A percentile compares a stretch with the other conserved stretches of the same genome.
phyloP scores from a whole-genome alignment of 257 asterid genomes.

The Solanum sejunctum region DNA sequence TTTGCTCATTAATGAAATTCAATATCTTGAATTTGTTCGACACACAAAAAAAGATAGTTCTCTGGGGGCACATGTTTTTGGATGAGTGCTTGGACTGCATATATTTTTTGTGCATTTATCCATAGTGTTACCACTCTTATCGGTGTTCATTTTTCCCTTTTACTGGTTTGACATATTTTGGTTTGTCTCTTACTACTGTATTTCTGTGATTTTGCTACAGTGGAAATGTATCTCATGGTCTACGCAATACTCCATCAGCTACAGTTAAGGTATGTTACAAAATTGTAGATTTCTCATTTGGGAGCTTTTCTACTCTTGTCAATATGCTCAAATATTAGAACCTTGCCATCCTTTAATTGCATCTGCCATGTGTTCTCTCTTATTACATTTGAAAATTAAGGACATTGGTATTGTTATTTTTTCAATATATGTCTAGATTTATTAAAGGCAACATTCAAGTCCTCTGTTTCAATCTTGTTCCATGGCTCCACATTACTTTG shows the following conservation, averaged over 20 bases:
- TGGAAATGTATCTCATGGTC: conserved; percentile 82
- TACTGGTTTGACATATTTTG: neutral
- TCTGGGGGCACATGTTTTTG: neutral
- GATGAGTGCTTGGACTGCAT: neutral
- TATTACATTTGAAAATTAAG: neutral
- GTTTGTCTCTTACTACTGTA: neutral
- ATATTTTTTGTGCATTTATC: neutral
- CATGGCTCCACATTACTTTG: neutral
- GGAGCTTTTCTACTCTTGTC: neutral
- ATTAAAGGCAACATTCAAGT: neutral
- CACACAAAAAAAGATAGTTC: neutral
- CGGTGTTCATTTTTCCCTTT: neutral
- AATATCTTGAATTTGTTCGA: neutral
- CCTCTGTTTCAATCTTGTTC: neutral
- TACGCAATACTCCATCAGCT: conserved; percentile 72
- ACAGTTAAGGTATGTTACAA: conserved; percentile 48
- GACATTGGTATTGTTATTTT: neutral
- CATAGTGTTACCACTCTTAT: neutral
- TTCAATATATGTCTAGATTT: neutral
- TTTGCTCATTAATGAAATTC: neutral
- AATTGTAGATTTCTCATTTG: neutral
- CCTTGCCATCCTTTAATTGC: neutral
- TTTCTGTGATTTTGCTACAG: conserved; percentile 26
- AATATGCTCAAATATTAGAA: neutral
- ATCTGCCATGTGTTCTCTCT: neutral